Conservation (phyloP, 108 stramenopile genomes). For the Skeletonema grethae region DNA sequence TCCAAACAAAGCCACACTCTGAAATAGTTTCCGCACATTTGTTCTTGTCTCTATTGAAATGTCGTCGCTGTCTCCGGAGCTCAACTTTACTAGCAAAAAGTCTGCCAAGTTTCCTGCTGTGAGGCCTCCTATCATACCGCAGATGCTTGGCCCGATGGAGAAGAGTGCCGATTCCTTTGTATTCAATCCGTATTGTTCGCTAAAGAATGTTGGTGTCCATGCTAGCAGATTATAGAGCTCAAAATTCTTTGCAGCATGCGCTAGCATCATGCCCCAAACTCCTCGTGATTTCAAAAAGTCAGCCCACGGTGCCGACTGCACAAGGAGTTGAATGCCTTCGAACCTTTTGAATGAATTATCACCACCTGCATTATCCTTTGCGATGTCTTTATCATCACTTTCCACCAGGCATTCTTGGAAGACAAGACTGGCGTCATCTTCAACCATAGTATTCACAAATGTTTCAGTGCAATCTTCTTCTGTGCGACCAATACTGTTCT, state of each 20-base stretch:
- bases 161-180: constrained; percentile 75
- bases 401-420: constrained; percentile 25
- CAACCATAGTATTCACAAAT: constrained; percentile 32
- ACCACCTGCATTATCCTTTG: neutral
- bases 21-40: constrained; percentile 75
- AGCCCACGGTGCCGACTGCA: constrained; percentile 69
- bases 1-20: constrained; percentile 76
- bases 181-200: constrained; percentile 80
- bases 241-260: constrained; percentile 90
- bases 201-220: constrained; percentile 90
- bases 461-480: constrained; percentile 35
- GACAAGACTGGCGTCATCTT: constrained; percentile 55
- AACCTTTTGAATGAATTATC: neutral
- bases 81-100: constrained; percentile 30
- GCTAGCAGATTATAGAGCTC: constrained; percentile 84
- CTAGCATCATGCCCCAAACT: constrained; percentile 81
- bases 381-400: neutral
- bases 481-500: constrained; percentile 3
- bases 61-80: constrained; percentile 3
- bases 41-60: constrained; percentile 52
- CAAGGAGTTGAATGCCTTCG: constrained; percentile 12
- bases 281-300: constrained; percentile 64
- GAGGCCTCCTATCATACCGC: constrained; percentile 73
- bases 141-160: constrained; percentile 73
- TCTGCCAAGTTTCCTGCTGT: constrained; percentile 77